Base-by-base conservation (phyloP, 192 early-diverging fungal species). In the Funneliformis geosporum region DNA sequence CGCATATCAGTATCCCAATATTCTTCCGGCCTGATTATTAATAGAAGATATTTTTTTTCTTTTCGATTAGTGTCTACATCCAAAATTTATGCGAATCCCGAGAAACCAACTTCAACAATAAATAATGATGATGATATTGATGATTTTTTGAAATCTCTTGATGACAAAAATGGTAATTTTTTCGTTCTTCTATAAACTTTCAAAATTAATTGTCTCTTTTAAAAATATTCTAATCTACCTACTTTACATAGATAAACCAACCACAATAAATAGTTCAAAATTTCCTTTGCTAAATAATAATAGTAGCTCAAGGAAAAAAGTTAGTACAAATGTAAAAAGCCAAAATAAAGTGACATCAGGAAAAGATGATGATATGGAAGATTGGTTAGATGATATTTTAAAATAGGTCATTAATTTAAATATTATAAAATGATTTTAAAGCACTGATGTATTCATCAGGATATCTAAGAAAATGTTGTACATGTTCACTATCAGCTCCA, bases 391-490 rank as follows among this genome's bases (percentile, higher is more conserved):
- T 28, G 66, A 68, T 33, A 68, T 68, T 68, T 68, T 68, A 68
- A 40, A 40, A 38, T 28, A 68, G 12, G 12, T 18, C 7, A 55
- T 55, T 21, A 55, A 21, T 55, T 39, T 68, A 21, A 18, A 68
- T 39, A 39, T 39, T 39, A 42, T 71, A 71, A 71, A 71, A 71
- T 25, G 43, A 43, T 71, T 71, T 46, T 64, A 76, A 42, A 44
- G 59, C n/a, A 62, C 44, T 64, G 12, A 47, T 62, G 64, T 76
- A 76, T 76, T 76, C 75, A 12, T 64, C 21, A 12, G 75, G 75
- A 64, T 76, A 60, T 65, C 33, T 76, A 11, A 76, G 9, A 39
- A 62, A 76, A 76, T 76, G 75, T 76, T 76, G 75, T 25, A 76
- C 75, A 65, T 76, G 75, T 21, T 64, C 60, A 64, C 75, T 76